These are phyloP conservation scores for Coelastrella sp. DNA, from an alignment of 139 green algal species.

Conservation along the genomic window DNA sequence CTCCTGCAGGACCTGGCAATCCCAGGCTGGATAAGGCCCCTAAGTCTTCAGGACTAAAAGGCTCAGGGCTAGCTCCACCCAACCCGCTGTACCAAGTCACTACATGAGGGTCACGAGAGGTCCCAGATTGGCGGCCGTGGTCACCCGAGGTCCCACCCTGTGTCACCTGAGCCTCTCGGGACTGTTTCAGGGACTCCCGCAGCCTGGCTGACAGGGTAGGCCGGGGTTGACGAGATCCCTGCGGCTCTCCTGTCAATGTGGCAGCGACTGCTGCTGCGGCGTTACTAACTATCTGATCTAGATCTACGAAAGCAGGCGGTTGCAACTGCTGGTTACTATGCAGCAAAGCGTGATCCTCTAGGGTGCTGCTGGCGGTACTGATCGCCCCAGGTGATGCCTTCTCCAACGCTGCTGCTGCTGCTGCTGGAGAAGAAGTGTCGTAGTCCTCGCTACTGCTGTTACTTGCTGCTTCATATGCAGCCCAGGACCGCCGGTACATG, in stretches of 20 bases:
- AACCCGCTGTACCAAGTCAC: constrained; percentile 31
- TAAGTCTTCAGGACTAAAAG: no score
- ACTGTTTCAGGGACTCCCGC: background rate
- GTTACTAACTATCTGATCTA: background rate
- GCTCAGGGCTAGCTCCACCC: background rate
- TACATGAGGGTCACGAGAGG: background rate
- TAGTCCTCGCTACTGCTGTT: no score
- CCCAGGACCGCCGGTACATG: no score
- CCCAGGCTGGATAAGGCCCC: no score
- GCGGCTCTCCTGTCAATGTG: background rate
- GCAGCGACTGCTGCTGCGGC: background rate
- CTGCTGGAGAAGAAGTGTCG: no score
- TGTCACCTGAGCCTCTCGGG: background rate
- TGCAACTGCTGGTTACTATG: background rate
- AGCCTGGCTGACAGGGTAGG: background rate
- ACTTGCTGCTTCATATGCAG: no score
- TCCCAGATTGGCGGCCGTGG: background rate
- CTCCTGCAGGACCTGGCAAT: background rate
- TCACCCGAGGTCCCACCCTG: background rate
- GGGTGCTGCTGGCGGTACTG: background rate
- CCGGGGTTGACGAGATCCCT: background rate
- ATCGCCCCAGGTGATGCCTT: background rate
- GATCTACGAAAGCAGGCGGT: background rate
- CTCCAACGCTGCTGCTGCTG: background rate
- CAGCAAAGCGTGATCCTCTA: background rate